Base-by-base conservation (phyloP, 164 flowering plant genomes). In the Piper betle region DNA sequence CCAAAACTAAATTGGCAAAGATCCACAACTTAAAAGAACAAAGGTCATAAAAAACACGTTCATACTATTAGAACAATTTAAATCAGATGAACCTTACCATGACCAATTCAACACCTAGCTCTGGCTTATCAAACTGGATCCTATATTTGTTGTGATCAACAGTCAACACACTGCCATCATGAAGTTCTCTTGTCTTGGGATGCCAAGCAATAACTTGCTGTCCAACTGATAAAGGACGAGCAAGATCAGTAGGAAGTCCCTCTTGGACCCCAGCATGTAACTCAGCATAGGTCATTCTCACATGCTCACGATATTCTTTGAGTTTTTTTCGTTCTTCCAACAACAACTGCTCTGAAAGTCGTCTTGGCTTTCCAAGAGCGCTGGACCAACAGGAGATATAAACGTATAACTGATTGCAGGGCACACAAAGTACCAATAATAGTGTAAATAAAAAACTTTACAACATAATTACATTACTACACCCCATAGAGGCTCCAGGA, bases 341-440 rank as follows among this genome's bases (percentile, higher is more conserved):
- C 65, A 93, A 62, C 72, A 93, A 93, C 52, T 79, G 86, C 55
- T 81, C 76, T 54, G 97, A 90, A 68, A 93, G 87, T 69, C 96
- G 75, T 54, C 97, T 85, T 48, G 97, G 96, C 73, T 83, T 90
- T 41, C 99, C 99, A 64, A 93, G 91, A 52, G 99, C 88, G 74
- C 99, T 93, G 82, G 80, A 75, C 54, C 12, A 55, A 55, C 58
- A 55, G 33, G 57, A 8, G 25, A 55, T 0, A 46, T 46, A 10
- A 46, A 25, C 1, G 6, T 5, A 46, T 46, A 46, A 46, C 11
- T 46, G 11, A 10, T 46, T 10, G 50, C 50, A 5, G 33, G 33
- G 33, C 33, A 25, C 33, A 25, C 33, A 25, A 25, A 25, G 33
- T 25, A 25, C 33, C 33, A 25, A 25, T 25, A 25, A 25, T 25